These are phyloP conservation scores for Anthracocystis panici-leucophaei DNA, from an alignment of 1,284 basidiomycete genomes.

Conservation along the genomic window DNA sequence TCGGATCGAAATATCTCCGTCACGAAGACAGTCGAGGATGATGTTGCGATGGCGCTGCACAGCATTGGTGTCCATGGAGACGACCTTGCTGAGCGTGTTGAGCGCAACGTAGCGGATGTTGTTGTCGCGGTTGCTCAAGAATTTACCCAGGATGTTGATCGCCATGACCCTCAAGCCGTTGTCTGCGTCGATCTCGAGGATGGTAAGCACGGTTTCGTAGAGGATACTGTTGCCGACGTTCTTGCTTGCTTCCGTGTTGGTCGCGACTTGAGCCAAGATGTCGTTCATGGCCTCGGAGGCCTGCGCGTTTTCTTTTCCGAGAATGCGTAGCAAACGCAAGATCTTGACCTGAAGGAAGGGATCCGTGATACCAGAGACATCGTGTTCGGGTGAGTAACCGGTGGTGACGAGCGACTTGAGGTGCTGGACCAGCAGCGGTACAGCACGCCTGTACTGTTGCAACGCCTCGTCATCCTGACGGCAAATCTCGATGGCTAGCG, in stretches of 20 bases:
- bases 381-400: slow-evolving; percentile 98
- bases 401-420: slow-evolving; percentile 95
- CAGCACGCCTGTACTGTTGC: slow-evolving; percentile 89
- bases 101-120: slow-evolving; percentile 98
- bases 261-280: slow-evolving; percentile 97
- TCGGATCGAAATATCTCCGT: slow-evolving; percentile 98
- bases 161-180: slow-evolving; percentile 97
- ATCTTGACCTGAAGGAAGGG: slow-evolving; percentile 98
- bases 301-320: slow-evolving; percentile 85
- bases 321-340: slow-evolving; percentile 87
- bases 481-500: slow-evolving; percentile 95
- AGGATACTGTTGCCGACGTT: slow-evolving; percentile 98
- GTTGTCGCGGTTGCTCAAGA: slow-evolving; percentile 96
- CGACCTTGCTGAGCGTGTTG: slow-evolving; percentile 98
- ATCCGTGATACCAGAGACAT: slow-evolving; percentile 99
- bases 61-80: slow-evolving; percentile 96
- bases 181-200: slow-evolving; percentile 98
- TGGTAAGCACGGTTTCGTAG: slow-evolving; percentile 96
- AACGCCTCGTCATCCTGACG: slow-evolving; percentile 80
- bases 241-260: slow-evolving; percentile 97
- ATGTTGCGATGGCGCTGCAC: slow-evolving; percentile 98
- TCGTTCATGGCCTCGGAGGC: slow-evolving; percentile 98
- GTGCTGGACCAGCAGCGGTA: slow-evolving; percentile 92
- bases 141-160: slow-evolving; percentile 99
- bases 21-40: slow-evolving; percentile 96